Evolutionary conservation across 495 filamentous ascomycete genomes (phyloP), one percentile per base, ranked within the genome.

Genomic region (Sordaria brevicollis): DNA sequence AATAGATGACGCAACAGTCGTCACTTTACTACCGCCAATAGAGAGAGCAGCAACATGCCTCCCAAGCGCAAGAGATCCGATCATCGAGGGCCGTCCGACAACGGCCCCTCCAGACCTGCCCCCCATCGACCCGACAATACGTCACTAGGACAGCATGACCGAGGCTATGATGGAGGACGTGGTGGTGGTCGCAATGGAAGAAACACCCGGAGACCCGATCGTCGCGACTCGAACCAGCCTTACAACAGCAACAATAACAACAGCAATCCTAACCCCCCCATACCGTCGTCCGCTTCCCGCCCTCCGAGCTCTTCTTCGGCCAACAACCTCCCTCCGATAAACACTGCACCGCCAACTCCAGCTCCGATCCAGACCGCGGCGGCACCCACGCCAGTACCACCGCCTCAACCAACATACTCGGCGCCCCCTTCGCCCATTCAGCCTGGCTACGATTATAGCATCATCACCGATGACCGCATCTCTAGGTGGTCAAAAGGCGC

Each of bases 1-100:
- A 65, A 74, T 75, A 77, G 71, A 77, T 76, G 73, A 74, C 69
- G 66, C 73, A 25, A 69, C 70, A 31, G 67, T 36, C 68, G 38
- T 57, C 65, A 65, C 49, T 31, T 29, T 57, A 54, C 19, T 68
- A 11, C 70, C 37, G 54, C 65, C 36, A 38, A 66, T 74, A 65
- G 70, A 33, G 34, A 49, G 38, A 68, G 67, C 72, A 73, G 66
- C 75, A 83, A 69, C 70, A 85, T 85, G 83, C 79, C 81, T 77
- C 81, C 79, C 57, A 86, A 87, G 80, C 79, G 86, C 71, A 87
- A 86, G 80, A 82, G 85, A 78, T 79, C 79, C 72, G 85, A 86
- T 21, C 49, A 57, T 31, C 78, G 79, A 19, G 76, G 77, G 31
- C 77, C 78, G 34, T 76, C 76, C 65, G 86, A 87, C 39, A 71